phyloP scores from a whole-genome alignment of 192 early-diverging fungal species.

The Entomortierella beljakovae region DNA sequence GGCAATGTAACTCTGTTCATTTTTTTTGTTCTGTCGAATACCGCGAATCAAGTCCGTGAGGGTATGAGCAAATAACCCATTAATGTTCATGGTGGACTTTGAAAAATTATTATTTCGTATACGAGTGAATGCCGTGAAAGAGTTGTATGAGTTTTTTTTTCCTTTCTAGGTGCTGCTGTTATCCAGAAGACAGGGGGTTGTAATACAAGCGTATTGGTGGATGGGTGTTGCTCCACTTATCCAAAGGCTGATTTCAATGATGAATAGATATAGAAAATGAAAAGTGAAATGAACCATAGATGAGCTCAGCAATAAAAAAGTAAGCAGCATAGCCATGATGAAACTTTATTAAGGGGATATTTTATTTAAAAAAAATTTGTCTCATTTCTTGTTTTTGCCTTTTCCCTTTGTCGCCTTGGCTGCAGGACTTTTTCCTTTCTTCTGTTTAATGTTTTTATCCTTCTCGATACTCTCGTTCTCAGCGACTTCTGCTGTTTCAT shows the following conservation, averaged over 20 bases:
- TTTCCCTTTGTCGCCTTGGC: slow-evolving; percentile 38
- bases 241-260: background rate
- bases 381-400: slow-evolving; percentile 8
- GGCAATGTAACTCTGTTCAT: slow-evolving; percentile 89
- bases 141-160: background rate
- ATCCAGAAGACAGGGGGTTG: background rate
- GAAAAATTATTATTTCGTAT: background rate
- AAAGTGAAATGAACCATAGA: background rate
- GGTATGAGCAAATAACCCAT: slow-evolving; percentile 79
- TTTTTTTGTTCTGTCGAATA: slow-evolving; percentile 90
- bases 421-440: slow-evolving; percentile 21
- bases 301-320: background rate
- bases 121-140: background rate
- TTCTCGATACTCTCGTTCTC: slow-evolving; percentile 68
- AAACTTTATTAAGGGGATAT: background rate
- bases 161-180: background rate
- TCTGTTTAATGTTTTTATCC: slow-evolving; percentile 59
- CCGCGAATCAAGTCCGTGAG: slow-evolving; percentile 96
- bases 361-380: background rate
- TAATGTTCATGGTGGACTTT: slow-evolving; percentile 24
- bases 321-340: background rate
- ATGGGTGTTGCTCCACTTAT: background rate
- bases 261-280: background rate
- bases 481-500: slow-evolving; percentile 62
- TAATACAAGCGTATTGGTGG: background rate